phyloP scores from a whole-genome alignment of 495 filamentous ascomycete genomes.

The Apiosordaria backusii region DNA sequence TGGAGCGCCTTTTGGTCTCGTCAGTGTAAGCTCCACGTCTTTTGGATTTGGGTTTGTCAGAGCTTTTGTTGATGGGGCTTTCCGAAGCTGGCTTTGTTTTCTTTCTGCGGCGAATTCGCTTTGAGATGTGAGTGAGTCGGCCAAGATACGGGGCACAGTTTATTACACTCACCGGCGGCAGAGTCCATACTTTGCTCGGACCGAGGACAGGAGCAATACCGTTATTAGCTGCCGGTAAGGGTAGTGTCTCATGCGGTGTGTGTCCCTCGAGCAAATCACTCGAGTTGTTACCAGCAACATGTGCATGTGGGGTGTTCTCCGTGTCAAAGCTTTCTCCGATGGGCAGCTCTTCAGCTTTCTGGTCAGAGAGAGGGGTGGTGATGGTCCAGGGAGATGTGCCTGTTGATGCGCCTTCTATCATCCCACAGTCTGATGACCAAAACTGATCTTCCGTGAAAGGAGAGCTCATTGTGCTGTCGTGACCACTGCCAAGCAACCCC shows the following conservation, averaged over 20 bases:
- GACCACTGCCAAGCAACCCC: neutral
- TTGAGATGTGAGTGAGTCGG: neutral
- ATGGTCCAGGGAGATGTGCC: neutral
- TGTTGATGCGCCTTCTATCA: neutral
- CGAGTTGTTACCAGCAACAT: neutral
- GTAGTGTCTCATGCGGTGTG: neutral
- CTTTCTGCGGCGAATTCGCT: constrained; percentile 25
- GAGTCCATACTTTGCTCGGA: constrained; percentile 22
- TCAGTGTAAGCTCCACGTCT: constrained; percentile 24
- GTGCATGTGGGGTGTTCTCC: neutral
- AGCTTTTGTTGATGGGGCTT: neutral
- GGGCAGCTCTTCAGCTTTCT: neutral
- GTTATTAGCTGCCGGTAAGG: neutral
- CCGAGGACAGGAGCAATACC: neutral
- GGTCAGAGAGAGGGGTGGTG: neutral
- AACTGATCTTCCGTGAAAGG: neutral
- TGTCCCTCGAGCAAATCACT: neutral
- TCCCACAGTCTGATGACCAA: neutral
- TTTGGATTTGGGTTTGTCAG: constrained; percentile 19
- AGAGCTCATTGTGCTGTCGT: neutral
- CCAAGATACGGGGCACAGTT: neutral
- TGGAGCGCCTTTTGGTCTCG: constrained; percentile 24
- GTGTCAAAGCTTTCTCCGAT: neutral
- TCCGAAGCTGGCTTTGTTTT: constrained; percentile 6
- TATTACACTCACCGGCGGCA: constrained; percentile 18